Evolutionary conservation across 305 asterid genomes (phyloP).

Genomic region (Salvia sclarea): DNA sequence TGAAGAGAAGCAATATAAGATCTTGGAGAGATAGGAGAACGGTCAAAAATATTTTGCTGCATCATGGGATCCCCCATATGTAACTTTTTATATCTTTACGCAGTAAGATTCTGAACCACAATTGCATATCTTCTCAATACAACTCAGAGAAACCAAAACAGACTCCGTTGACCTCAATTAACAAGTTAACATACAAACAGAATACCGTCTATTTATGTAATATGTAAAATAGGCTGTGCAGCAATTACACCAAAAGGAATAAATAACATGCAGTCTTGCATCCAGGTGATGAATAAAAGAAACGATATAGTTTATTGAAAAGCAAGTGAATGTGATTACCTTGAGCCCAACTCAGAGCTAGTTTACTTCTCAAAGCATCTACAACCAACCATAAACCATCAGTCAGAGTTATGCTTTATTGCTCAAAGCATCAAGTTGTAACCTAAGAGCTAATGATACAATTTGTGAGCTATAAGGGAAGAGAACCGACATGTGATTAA

Average conservation of each 20-base stretch:
- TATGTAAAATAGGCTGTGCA: no score
- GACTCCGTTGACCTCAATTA: no score
- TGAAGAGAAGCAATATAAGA: no score
- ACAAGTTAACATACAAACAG: neutral
- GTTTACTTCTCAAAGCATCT: conserved; percentile 38
- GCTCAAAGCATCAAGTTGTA: neutral
- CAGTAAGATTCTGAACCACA: no score
- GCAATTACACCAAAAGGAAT: no score
- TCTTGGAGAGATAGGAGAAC: no score
- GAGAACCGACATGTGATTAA: neutral
- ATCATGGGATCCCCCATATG: no score
- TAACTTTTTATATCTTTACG: no score
- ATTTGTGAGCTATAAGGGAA: neutral
- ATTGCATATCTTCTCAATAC: no score
- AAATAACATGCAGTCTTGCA: neutral
- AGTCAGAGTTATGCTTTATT: conserved; percentile 18
- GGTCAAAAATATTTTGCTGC: no score
- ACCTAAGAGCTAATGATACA: neutral
- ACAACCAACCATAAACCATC: conserved; percentile 18
- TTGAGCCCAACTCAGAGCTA: conserved; percentile 37
- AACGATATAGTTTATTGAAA: neutral
- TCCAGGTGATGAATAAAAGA: neutral
- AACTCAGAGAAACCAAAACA: no score
- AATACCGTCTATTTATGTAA: no score
- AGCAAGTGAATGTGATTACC: conserved; percentile 36